Evolutionary conservation across 2,329 filamentous ascomycete species (phyloP).

Genomic region (Ophiosphaerella narmari): DNA sequence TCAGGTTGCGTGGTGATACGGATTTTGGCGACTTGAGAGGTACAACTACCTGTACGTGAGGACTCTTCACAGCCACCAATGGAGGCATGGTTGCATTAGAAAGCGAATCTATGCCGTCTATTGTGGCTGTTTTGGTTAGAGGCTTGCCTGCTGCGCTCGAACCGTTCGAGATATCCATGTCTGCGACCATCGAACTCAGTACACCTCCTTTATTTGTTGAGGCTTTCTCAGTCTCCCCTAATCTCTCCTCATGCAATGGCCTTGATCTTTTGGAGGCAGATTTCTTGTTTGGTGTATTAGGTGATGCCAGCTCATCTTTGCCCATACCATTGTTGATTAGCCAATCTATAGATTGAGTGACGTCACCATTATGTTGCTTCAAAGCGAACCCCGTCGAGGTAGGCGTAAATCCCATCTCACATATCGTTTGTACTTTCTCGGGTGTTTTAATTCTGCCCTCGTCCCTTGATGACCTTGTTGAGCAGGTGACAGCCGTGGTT

Average conservation of each 20-base stretch:
- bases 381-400: constrained; percentile 32
- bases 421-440: constrained; percentile 37
- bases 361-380: constrained; percentile 32
- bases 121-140: too few species aligned
- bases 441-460: constrained; percentile 22
- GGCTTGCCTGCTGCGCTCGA: too few species aligned
- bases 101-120: too few species aligned
- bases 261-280: constrained; percentile 1
- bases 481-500: constrained; percentile 13
- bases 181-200: too few species aligned
- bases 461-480: too few species aligned
- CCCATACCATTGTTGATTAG: constrained; percentile 30
- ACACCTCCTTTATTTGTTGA: too few species aligned
- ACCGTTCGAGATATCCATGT: too few species aligned
- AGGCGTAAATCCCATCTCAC: constrained; percentile 44
- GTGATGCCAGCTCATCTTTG: constrained; percentile 37
- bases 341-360: constrained; percentile 39
- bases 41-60: constrained; percentile 32
- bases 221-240: not conserved
- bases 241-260: constrained; percentile 6
- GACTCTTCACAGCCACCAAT: constrained; percentile 6
- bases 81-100: too few species aligned
- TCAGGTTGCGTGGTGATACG: constrained; percentile 1
- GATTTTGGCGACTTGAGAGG: constrained; percentile 13
- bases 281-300: constrained; percentile 15